Evolutionary conservation across 768 basidiomycete genomes (phyloP).

Genomic region (Boletus sp.): DNA sequence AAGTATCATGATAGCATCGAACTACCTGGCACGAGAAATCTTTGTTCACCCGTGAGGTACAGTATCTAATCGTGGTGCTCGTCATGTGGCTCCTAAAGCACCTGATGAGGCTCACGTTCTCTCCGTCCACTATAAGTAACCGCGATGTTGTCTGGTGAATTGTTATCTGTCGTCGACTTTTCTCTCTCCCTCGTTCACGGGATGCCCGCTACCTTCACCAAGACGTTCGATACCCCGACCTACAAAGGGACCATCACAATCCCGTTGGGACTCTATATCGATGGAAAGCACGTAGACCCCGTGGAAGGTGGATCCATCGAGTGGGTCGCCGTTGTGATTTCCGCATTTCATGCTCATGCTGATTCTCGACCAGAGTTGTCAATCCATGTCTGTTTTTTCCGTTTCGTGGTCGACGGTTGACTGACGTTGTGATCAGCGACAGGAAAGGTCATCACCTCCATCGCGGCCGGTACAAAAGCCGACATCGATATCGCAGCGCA

Average conservation of each 20-base stretch:
- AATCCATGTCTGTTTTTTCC: conserved; percentile 46
- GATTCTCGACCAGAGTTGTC: conserved; percentile 41
- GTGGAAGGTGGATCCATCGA: conserved; percentile 56
- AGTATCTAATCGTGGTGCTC: background rate
- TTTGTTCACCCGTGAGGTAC: background rate
- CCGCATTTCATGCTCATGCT: background rate
- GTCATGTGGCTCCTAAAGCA: conserved; percentile 2
- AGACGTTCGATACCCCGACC: conserved; percentile 52
- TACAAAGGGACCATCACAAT: conserved; percentile 59
- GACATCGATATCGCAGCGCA: conserved; percentile 6
- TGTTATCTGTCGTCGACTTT: background rate
- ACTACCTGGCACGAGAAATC: background rate
- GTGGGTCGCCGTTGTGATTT: conserved; percentile 37
- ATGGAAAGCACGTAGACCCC: conserved; percentile 50
- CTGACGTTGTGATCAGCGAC: conserved; percentile 23
- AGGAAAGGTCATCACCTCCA: conserved; percentile 8
- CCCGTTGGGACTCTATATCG: conserved; percentile 69
- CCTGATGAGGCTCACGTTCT: background rate
- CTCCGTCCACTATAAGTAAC: conserved; percentile 4
- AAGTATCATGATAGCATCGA: background rate
- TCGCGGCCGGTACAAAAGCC: conserved; percentile 7
- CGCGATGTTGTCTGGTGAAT: background rate
- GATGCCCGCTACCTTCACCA: conserved; percentile 41
- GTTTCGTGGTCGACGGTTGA: background rate
- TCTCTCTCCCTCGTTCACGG: background rate